Evolutionary conservation across 2,329 filamentous ascomycete genomes (phyloP).

Genomic region (Whalleya microplaca): DNA sequence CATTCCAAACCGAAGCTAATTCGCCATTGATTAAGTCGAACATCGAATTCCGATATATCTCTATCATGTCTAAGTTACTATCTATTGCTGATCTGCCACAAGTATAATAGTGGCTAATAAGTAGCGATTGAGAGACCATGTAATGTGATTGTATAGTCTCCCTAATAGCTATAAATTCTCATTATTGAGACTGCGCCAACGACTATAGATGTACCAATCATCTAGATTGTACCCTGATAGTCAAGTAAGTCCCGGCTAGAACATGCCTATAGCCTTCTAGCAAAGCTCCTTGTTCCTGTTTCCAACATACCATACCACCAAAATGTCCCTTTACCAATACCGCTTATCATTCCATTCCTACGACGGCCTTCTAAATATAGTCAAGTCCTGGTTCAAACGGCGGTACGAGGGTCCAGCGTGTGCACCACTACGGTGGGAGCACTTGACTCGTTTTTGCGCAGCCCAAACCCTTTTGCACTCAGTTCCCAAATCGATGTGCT

Average conservation of each 20-base stretch:
- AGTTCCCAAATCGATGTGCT: slow-evolving; percentile 13
- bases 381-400: not conserved
- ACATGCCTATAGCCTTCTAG: not conserved
- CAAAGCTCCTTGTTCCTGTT: not conserved
- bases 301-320: not conserved
- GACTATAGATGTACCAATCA: too few species aligned
- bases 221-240: not conserved
- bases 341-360: not conserved
- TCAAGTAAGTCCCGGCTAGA: not conserved
- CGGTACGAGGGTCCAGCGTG: not conserved
- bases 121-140: too few species aligned
- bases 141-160: too few species aligned
- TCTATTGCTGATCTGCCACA: too few species aligned
- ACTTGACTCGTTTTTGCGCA: slow-evolving; percentile 15
- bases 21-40: too few species aligned
- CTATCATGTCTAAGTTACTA: too few species aligned
- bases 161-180: too few species aligned
- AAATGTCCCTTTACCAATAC: not conserved
- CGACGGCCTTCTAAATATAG: not conserved
- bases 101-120: too few species aligned
- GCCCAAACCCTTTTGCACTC: slow-evolving; percentile 1
- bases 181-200: too few species aligned
- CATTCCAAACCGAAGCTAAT: too few species aligned
- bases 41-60: too few species aligned
- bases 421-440: not conserved